Base-by-base conservation (phyloP, 106 monocot species). In the Platanthera zijinensis region DNA sequence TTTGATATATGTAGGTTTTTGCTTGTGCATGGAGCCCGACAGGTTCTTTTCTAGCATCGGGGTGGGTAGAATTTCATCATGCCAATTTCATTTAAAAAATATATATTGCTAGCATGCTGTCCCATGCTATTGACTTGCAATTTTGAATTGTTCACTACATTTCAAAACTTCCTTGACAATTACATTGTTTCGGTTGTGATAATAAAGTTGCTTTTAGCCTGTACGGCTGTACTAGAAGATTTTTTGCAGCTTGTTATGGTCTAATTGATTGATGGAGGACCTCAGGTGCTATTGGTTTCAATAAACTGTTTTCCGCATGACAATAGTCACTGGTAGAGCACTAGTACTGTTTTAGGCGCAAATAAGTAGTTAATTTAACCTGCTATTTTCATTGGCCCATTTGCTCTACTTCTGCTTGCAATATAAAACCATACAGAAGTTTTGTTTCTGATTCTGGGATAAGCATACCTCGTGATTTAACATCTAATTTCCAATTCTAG, bases 21-120 rank as follows among this genome's bases (percentile, higher is more conserved):
- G 94, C 94, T 66, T 99, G 99, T 85, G 94, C 99, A 71, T 99
- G 99, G 99, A 94, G 92, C 52, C 99, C 99, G 50, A 74, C 80
- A 53, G 88, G 88, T 83, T 92, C 94, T 54, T 82, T 94, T 75
- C 80, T 99, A 45, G 99, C 99, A 72, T 99, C 99, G 52, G 99
- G 94, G 99, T 99, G 63, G 49, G 90, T 87, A 77, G 71, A 62
- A 62, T 76, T 15, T 69, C 54, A 48, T 15, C 52, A 69, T 76
- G n/a, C 51, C 17, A 9, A 11, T 7, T 32, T 53, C 32, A 75
- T 15, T 19, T 72, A 19, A 10, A 17, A 21, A 46, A 17, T 25
- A 18, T 51, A 7, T 17, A 51, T 72, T 51, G 6, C 21, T 51
- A n/a, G 18, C 72, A 51, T 21, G 22, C 19, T 46, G 22, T 72